phyloP scores from a whole-genome alignment of 352 stramenopile species.

The Phytopythium kandeliae region DNA sequence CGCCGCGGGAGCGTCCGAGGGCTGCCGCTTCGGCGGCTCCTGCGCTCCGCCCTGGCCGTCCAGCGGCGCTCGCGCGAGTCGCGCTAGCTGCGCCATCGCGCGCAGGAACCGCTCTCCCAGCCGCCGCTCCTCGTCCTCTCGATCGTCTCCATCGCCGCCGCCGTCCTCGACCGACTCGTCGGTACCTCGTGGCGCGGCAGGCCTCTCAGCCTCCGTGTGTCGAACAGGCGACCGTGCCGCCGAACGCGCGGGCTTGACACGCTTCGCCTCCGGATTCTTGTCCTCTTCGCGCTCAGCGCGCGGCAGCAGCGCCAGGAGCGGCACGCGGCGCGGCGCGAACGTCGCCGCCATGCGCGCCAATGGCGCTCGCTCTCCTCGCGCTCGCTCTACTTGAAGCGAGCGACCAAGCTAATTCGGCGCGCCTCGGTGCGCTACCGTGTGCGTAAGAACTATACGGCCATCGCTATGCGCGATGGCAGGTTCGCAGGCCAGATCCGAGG shows the following conservation, averaged over 20 bases:
- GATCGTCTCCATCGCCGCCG: background rate
- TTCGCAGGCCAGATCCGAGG: too few species aligned
- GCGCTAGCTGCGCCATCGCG: slow-evolving; percentile 47
- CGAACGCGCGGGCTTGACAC: slow-evolving; percentile 1
- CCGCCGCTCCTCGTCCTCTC: slow-evolving; percentile 14
- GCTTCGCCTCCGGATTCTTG: slow-evolving; percentile 10
- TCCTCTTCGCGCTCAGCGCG: slow-evolving; percentile 12
- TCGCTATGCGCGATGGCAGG: too few species aligned
- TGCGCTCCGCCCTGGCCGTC: slow-evolving; percentile 4
- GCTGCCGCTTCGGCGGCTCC: too few species aligned
- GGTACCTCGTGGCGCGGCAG: background rate
- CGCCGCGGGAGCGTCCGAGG: too few species aligned
- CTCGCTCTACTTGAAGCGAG: background rate
- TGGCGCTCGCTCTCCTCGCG: too few species aligned
- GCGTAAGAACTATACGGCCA: background rate
- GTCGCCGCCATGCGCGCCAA: slow-evolving; percentile 5
- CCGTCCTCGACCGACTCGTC: too few species aligned
- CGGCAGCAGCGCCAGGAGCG: slow-evolving; percentile 45
- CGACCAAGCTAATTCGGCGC: background rate
- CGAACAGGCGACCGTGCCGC: slow-evolving; percentile 4
- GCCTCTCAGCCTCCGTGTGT: background rate
- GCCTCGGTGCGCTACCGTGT: background rate
- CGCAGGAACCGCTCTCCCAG: slow-evolving; percentile 53
- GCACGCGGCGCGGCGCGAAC: slow-evolving; percentile 27
- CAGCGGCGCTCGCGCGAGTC: slow-evolving; percentile 23